A percentile compares a stretch with the other conserved stretches of the same genome.
These are phyloP conservation scores for Candida sp. DNA, from an alignment of 1,139 yeast species.

Conservation along the genomic window DNA sequence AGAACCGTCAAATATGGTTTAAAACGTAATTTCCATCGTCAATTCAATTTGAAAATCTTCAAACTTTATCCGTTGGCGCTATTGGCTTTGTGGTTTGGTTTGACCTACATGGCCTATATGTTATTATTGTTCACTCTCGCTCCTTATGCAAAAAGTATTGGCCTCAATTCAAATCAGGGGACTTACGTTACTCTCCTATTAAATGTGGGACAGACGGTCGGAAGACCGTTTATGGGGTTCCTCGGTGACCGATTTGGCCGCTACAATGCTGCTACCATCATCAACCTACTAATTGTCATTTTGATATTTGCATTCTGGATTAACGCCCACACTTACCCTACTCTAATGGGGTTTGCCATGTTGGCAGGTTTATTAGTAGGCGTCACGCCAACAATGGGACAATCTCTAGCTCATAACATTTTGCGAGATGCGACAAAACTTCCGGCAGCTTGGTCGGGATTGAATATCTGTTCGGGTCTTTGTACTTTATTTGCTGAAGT, in stretches of 20 bases:
- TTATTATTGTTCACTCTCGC: slow-evolving; percentile 60
- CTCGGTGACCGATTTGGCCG: slow-evolving; percentile 60
- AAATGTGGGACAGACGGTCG: slow-evolving; percentile 24
- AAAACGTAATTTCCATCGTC: slow-evolving; percentile 14
- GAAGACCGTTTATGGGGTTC: slow-evolving; percentile 62
- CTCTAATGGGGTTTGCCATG: slow-evolving; percentile 50
- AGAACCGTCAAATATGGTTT: slow-evolving; percentile 19
- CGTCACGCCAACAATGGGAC: slow-evolving; percentile 59
- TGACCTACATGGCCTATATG: slow-evolving; percentile 55
- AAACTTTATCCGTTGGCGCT: slow-evolving; percentile 35
- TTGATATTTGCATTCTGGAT: slow-evolving; percentile 52
- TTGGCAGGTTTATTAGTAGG: slow-evolving; percentile 56
- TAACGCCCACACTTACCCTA: slow-evolving; percentile 46
- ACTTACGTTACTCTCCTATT: slow-evolving; percentile 58
- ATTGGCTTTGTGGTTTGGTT: slow-evolving; percentile 53
- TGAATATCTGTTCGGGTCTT: slow-evolving; percentile 46
- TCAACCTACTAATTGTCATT: slow-evolving; percentile 29
- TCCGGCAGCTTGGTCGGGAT: slow-evolving; percentile 59
- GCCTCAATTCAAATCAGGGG: slow-evolving; percentile 53
- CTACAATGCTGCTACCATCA: slow-evolving; percentile 41
- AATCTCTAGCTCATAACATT: slow-evolving; percentile 58
- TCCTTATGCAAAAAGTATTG: slow-evolving; percentile 59
- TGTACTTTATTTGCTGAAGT: slow-evolving; percentile 48
- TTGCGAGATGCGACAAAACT: slow-evolving; percentile 43
- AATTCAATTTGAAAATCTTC: slow-evolving; percentile 28